Base-by-base conservation (phyloP, 331 rosid species). In the Malus hybrid region DNA sequence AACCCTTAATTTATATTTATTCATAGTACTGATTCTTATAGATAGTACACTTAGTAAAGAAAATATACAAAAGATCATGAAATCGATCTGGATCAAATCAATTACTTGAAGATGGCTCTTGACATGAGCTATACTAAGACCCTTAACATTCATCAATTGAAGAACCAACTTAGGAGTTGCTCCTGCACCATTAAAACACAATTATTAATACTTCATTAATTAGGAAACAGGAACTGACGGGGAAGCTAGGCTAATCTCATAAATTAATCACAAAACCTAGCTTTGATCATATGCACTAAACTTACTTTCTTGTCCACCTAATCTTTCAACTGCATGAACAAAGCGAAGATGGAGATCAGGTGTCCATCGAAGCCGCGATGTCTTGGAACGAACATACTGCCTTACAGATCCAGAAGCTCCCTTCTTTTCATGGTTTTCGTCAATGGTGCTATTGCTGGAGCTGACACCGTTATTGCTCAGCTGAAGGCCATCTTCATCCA, bases 101-200 rank as follows among this genome's bases (percentile, higher is more conserved):
- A 65, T 79, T 78, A 84, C 87, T 73, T 84, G 87, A 70, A 84
- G 87, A 80, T 84, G 87, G 75, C 87, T 80, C 54, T 84, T 80
- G 52, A 80, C 85, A 70, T 84, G 87, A 80, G 87, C 82, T 67
- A 84, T 84, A 80, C 73, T 80, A 29, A 84, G 87, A 50, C 87
- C 85, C 83, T 80, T 74, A 36, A 78, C 63, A 73, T 84, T 80
- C 85, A 80, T 84, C 80, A 74, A 3, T 44, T 84, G 87, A 74
- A 84, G 87, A 28, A 80, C 85, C 73, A 84, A 70, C 67, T 84
- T 84, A 1, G 85, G 85, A 67, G 87, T 84, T 33, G 87, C 87
- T 80, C 76, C 87, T 84, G 82, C 84, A 56, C 69, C 71, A 42
- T 61, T 28, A 63, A 66, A 3, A 34, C 59, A 27, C 12, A 48